Conservation (phyloP, 768 basidiomycete genomes). For the Termitomyces sp. region DNA sequence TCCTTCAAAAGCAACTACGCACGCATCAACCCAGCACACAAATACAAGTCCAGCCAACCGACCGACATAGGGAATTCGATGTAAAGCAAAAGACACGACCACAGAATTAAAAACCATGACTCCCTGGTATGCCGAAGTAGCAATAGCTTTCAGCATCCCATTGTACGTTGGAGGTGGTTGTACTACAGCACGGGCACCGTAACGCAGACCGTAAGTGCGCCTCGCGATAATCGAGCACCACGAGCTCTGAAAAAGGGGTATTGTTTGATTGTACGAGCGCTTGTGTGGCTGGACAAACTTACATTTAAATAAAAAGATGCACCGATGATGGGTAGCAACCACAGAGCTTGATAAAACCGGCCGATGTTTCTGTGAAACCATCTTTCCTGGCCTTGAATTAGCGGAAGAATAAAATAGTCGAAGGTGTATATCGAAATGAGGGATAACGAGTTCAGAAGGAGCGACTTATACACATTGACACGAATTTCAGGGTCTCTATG, state of each 20-base stretch:
- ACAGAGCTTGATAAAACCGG: constrained; percentile 71
- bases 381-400: constrained; percentile 53
- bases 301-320: constrained; percentile 81
- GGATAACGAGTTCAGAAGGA: constrained; percentile 67
- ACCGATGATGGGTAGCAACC: constrained; percentile 75
- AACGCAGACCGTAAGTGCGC: constrained; percentile 64
- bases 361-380: constrained; percentile 72
- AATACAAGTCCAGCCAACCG: constrained; percentile 59
- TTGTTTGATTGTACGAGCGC: background rate
- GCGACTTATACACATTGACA: constrained; percentile 66
- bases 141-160: constrained; percentile 67
- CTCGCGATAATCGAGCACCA: constrained; percentile 78
- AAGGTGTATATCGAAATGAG: constrained; percentile 72
- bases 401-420: constrained; percentile 63
- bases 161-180: constrained; percentile 49
- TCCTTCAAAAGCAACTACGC: constrained; percentile 29
- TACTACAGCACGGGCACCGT: constrained; percentile 53
- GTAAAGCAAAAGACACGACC: constrained; percentile 57
- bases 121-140: constrained; percentile 74
- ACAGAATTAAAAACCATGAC: constrained; percentile 81
- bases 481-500: constrained; percentile 73
- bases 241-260: constrained; percentile 42
- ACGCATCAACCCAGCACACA: constrained; percentile 85
- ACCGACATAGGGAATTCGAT: constrained; percentile 62
- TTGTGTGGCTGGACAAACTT: constrained; percentile 20